Conservation (phyloP, 257 asterid species). For the Primulina huaijiensis region DNA sequence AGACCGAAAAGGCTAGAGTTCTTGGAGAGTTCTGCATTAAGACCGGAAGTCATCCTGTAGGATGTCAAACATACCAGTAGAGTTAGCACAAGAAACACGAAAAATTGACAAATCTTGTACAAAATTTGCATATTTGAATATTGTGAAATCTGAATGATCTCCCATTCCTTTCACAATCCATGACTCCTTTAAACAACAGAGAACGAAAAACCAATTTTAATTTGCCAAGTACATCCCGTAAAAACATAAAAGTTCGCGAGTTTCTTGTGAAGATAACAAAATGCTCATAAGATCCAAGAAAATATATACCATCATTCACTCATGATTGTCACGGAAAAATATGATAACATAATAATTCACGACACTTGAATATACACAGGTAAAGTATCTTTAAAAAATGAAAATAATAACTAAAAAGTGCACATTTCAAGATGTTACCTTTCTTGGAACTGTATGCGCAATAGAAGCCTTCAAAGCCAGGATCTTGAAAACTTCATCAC, state of each 20-base stretch:
- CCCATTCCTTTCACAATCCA: not conserved
- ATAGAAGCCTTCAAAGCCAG: slow-evolving; percentile 31
- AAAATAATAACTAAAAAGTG: slow-evolving; percentile 1
- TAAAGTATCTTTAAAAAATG: not conserved
- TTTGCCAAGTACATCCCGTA: not conserved
- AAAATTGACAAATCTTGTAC: not conserved
- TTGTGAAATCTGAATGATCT: no score
- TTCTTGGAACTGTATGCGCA: slow-evolving; percentile 21
- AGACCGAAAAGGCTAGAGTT: slow-evolving; percentile 40
- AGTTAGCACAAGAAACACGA: slow-evolving; percentile 12
- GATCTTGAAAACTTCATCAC: slow-evolving; percentile 42
- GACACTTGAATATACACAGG: not conserved
- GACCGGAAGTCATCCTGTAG: slow-evolving; percentile 47
- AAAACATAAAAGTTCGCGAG: no score
- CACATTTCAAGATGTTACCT: slow-evolving; percentile 30
- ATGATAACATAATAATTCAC: not conserved
- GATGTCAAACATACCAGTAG: slow-evolving; percentile 22
- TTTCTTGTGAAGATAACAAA: not conserved
- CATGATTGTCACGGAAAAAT: no score
- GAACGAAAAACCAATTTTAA: not conserved
- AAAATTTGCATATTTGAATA: not conserved
- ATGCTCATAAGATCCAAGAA: not conserved
- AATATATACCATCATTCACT: no score
- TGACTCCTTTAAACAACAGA: not conserved
- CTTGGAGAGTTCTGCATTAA: slow-evolving; percentile 34